A percentile compares a stretch with the other conserved stretches of the same genome.
These are phyloP conservation scores for Solanum rostratum DNA, from an alignment of 257 asterid species.

Conservation along the genomic window DNA sequence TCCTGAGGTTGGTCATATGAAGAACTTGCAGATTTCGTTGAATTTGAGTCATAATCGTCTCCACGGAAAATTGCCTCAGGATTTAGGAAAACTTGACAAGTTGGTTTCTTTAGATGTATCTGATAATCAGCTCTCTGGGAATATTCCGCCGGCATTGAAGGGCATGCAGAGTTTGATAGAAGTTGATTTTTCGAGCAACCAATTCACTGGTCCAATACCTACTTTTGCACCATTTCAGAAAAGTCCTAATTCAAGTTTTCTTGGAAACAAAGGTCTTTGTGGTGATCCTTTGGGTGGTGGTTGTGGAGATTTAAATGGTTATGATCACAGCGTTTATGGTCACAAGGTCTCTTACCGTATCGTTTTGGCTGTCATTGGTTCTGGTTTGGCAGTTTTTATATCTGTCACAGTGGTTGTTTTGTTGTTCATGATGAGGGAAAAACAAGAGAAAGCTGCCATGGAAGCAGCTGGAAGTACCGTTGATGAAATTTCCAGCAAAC, in stretches of 20 bases:
- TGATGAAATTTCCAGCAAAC: conserved; percentile 28
- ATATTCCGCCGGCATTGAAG: conserved; percentile 53
- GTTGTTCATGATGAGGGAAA: conserved; percentile 89
- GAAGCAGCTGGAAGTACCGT: conserved; percentile 20
- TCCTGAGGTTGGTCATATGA: conserved; percentile 70
- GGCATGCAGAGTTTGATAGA: conserved; percentile 94
- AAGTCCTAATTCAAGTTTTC: conserved; percentile 70
- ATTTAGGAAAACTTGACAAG: conserved; percentile 82
- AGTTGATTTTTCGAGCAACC: conserved; percentile 86
- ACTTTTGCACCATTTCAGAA: conserved; percentile 73
- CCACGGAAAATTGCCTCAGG: conserved; percentile 67
- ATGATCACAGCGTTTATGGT: conserved; percentile 29
- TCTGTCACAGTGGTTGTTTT: conserved; percentile 66
- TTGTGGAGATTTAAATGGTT: conserved; percentile 45
- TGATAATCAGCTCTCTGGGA: conserved; percentile 69
- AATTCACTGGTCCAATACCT: conserved; percentile 67
- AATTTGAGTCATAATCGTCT: conserved; percentile 81
- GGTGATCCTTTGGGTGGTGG: conserved; percentile 65
- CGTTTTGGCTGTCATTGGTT: conserved; percentile 68
- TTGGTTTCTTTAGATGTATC: conserved; percentile 84
- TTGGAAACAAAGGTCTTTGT: conserved; percentile 77
- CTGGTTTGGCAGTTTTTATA: conserved; percentile 76
- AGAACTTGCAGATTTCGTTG: conserved; percentile 76
- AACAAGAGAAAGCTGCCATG: conserved; percentile 64
- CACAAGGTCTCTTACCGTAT: conserved; percentile 83